Conservation (phyloP, 768 basidiomycete genomes). For the Trametes sanguinea region DNA sequence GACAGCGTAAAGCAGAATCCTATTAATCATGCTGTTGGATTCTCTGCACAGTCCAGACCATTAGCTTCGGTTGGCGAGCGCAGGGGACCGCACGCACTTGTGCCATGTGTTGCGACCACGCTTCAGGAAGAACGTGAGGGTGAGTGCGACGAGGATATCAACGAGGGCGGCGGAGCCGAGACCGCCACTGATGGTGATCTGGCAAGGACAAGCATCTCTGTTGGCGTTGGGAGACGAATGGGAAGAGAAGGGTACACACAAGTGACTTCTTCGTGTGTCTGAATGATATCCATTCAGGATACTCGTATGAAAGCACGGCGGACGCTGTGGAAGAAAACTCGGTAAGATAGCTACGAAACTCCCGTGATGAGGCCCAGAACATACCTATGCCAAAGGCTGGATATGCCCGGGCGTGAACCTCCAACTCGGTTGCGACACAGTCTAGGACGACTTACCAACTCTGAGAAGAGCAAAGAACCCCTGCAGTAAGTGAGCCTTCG, state of each 20-base stretch:
- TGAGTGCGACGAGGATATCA: constrained; percentile 18
- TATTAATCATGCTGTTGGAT: constrained; percentile 17
- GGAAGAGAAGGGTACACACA: neutral
- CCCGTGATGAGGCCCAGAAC: no score
- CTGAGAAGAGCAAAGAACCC: constrained; percentile 6
- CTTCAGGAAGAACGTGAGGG: constrained; percentile 16
- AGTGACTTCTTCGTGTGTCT: constrained; percentile 6
- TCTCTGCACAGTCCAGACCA: neutral
- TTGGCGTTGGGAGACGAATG: no score
- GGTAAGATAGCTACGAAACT: neutral
- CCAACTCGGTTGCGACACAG: no score
- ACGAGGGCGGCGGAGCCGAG: constrained; percentile 21
- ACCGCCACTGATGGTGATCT: constrained; percentile 19
- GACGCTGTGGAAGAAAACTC: neutral
- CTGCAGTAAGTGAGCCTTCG: neutral
- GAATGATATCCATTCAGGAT: constrained; percentile 5
- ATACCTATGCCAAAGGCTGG: constrained; percentile 18
- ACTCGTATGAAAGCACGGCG: constrained; percentile 8
- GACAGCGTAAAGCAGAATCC: constrained; percentile 19
- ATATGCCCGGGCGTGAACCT: neutral
- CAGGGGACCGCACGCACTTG: neutral
- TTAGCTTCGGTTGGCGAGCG: no score
- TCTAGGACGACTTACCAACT: constrained; percentile 6
- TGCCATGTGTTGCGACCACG: constrained; percentile 4
- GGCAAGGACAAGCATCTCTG: neutral